Conservation (phyloP, 495 filamentous ascomycete species). For the Hyaloscypha hepaticicola region DNA sequence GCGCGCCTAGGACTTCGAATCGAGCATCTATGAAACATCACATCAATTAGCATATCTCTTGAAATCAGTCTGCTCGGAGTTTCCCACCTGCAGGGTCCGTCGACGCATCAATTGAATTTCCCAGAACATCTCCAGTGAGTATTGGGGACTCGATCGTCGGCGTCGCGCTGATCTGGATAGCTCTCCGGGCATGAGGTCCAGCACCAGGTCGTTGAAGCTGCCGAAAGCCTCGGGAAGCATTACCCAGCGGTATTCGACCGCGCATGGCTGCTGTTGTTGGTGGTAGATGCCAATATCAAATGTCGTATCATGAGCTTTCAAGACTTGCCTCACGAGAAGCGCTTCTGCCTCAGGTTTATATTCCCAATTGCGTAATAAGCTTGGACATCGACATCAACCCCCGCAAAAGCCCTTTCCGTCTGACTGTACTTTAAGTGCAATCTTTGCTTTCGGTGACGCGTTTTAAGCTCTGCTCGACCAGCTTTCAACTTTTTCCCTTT, state of each 20-base stretch:
- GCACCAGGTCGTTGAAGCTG: conserved; percentile 16
- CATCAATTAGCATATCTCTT: conserved; percentile 20
- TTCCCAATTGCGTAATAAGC: conserved; percentile 27
- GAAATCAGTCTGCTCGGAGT: neutral
- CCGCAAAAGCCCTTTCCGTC: neutral
- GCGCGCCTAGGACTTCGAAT: conserved; percentile 87
- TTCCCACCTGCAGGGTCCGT: conserved; percentile 29
- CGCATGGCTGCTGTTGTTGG: conserved; percentile 28
- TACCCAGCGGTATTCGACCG: conserved; percentile 27
- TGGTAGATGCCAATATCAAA: conserved; percentile 17
- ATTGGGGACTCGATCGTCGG: conserved; percentile 50
- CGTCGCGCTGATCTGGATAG: conserved; percentile 53
- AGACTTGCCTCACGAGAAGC: neutral
- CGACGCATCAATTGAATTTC: conserved; percentile 36
- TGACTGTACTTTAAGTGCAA: neutral
- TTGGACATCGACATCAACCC: conserved; percentile 6
- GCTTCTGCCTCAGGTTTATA: conserved; percentile 11
- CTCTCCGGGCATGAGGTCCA: conserved; percentile 33
- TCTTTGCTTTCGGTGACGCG: neutral
- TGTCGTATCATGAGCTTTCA: neutral
- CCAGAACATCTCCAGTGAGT: conserved; percentile 42
- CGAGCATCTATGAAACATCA: conserved; percentile 65
- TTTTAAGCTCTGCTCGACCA: neutral
- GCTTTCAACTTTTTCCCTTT: neutral
- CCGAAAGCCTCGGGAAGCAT: conserved; percentile 25